A percentile compares a stretch with the other conserved stretches of the same genome.
phyloP scores from a whole-genome alignment of 352 stramenopile genomes.

The Blastocystis sp. region DNA sequence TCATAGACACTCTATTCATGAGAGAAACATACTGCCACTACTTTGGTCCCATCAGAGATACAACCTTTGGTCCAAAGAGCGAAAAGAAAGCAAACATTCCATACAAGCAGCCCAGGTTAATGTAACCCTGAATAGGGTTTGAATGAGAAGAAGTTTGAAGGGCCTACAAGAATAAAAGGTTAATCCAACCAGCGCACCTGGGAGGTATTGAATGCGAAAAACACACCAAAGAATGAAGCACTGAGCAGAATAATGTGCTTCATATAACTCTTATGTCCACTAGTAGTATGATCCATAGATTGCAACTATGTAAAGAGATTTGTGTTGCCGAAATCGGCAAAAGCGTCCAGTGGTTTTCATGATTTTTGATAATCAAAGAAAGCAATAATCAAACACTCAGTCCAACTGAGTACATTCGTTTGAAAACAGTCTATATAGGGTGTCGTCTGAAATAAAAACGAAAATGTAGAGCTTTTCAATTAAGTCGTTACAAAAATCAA shows the following conservation, averaged over 20 bases:
- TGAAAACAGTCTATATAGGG: not conserved
- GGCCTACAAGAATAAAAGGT: not conserved
- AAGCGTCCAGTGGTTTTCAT: not conserved
- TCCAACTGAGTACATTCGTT: not conserved
- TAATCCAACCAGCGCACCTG: not conserved
- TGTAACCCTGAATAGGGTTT: constrained; percentile 46
- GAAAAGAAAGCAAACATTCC: constrained; percentile 38
- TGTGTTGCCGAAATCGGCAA: not conserved
- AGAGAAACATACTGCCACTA: not conserved
- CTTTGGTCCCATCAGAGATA: constrained; percentile 15
- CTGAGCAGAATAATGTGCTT: constrained; percentile 55
- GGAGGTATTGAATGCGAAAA: constrained; percentile 64
- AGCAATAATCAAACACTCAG: not conserved
- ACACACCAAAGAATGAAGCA: constrained; percentile 64
- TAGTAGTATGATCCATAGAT: not conserved
- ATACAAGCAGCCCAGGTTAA: constrained; percentile 61
- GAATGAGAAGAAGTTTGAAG: constrained; percentile 52
- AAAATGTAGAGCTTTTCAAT: not conserved
- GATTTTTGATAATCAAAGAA: constrained; percentile 24
- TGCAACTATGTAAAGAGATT: not conserved
- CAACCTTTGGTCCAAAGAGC: constrained; percentile 59
- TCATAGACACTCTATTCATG: constrained; percentile 26
- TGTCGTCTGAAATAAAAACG: not conserved
- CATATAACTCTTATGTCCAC: constrained; percentile 51
- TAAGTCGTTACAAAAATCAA: too few species aligned